Percentiles rank a stretch among this genome's conserved stretches.
Evolutionary conservation across 192 early-diverging fungal genomes (phyloP).

Genomic region (Podila epicladia): DNA sequence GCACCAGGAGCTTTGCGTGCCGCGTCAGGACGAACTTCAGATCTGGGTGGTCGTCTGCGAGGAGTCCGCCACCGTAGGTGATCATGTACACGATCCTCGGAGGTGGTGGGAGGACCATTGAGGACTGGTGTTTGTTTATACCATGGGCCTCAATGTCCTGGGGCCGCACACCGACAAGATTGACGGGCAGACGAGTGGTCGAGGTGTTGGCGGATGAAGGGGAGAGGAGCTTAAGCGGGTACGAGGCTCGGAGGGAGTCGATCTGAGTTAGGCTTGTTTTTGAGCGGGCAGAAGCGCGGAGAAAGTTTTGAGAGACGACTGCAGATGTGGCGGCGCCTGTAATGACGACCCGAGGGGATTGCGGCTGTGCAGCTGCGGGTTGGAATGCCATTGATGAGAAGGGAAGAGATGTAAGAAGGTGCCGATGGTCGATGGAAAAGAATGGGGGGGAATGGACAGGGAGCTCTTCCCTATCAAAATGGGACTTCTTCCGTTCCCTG

Average conservation of each 20-base stretch:
- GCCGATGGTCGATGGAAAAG: background rate
- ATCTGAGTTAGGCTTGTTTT: conserved; percentile 46
- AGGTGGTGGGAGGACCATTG: conserved; percentile 16
- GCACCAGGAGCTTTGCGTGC: conserved; percentile 66
- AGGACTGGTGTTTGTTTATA: too few relatives aligned
- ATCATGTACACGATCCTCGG: conserved; percentile 75
- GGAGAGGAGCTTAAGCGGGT: conserved; percentile 44
- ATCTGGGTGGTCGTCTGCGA: conserved; percentile 78
- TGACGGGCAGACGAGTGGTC: background rate
- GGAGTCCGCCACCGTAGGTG: conserved; percentile 87
- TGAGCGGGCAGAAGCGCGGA: conserved; percentile 35
- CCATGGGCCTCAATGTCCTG: background rate
- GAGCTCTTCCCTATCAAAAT: too few relatives aligned
- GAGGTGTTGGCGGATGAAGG: conserved; percentile 30
- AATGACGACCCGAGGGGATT: conserved; percentile 18
- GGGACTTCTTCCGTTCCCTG: too few relatives aligned
- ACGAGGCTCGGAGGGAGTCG: conserved; percentile 40
- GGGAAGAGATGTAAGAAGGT: background rate
- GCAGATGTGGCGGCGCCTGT: conserved; percentile 36
- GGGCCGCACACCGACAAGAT: background rate
- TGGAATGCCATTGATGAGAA: conserved; percentile 31
- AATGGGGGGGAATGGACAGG: too few relatives aligned
- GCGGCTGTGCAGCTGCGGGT: conserved; percentile 35
- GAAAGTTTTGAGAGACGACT: conserved; percentile 47
- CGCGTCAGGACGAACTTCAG: conserved; percentile 61